Base-by-base conservation (phyloP, 2,329 filamentous ascomycete species). In the Hymenoscyphus scutula region DNA sequence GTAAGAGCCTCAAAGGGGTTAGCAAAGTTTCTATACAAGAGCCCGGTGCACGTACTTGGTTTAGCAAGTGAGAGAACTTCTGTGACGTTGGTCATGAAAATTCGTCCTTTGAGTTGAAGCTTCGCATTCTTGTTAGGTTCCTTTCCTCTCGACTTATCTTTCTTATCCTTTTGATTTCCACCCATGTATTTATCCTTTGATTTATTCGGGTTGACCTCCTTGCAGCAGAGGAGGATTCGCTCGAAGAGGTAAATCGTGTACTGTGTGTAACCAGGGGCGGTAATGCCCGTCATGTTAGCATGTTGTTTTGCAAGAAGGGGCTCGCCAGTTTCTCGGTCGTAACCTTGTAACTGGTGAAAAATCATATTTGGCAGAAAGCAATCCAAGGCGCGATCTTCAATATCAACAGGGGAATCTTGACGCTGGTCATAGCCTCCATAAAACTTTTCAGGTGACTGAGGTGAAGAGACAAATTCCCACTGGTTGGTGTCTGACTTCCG, bases 51-150 rank as follows among this genome's bases (percentile, higher is more conserved):
- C 84, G 74, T 84, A 96, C 93, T 92, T 77, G 92, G 91, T 76
- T 93, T 97, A 57, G 89, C 87, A 64, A 95, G 81, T 19, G 90
- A 93, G 51, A 97, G 81, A n/a, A 97, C 89, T 75, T 97, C 92
- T 45, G 93, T 98, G 60, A 99, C 94, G 73, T 99, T 99, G 69
- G 93, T 92, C 93, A 99, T 98, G 78, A 97, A 98, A 71, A 99
- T 99, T 58, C 95, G 87, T 45, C 95, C 95, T 77, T 99, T 99
- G 32, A 99, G 83, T 76, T 97, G 93, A 65, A 98, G 82, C 77
- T 94, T 97, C 51, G 89, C 55, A 76, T 74, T 75, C 87, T 91
- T 62, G 86, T 82, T 6, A 76, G 82, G 83, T 73, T 85, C 86
- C 73, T 88, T 86, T 70, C 86, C 88, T 74, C 91, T 94, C 61